A percentile compares a stretch with the other conserved stretches of the same genome.
Conservation (phyloP, 441 rosid species). For the Pelargonium fulgidum region DNA sequence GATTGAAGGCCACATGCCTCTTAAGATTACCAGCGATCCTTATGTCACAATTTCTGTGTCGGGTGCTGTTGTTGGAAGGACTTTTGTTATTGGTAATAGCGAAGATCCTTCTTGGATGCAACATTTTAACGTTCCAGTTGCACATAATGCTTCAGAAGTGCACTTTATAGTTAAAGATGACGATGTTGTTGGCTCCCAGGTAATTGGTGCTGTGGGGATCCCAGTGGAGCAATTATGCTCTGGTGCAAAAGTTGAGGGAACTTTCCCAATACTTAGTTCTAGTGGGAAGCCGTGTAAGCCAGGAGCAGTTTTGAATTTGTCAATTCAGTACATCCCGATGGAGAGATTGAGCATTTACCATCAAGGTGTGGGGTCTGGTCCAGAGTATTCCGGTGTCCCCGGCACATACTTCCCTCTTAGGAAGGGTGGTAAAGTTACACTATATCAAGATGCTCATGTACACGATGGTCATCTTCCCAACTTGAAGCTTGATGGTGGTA, state of each 20-base stretch:
- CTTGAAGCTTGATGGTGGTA: slow-evolving; percentile 52
- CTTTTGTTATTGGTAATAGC: slow-evolving; percentile 66
- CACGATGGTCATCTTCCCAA: slow-evolving; percentile 71
- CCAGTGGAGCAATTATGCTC: slow-evolving; percentile 65
- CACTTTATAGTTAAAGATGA: slow-evolving; percentile 83
- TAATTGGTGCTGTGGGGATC: slow-evolving; percentile 69
- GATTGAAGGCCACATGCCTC: slow-evolving; percentile 44
- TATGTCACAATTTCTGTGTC: slow-evolving; percentile 64
- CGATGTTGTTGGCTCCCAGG: slow-evolving; percentile 84
- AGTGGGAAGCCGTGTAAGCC: slow-evolving; percentile 79
- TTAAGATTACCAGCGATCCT: slow-evolving; percentile 73
- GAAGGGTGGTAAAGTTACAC: slow-evolving; percentile 69
- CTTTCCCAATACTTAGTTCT: slow-evolving; percentile 46
- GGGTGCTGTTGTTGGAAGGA: slow-evolving; percentile 68
- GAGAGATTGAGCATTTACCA: slow-evolving; percentile 54
- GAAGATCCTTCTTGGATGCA: slow-evolving; percentile 90
- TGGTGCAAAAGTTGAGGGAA: slow-evolving; percentile 58
- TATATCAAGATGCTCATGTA: slow-evolving; percentile 95
- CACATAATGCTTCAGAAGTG: slow-evolving; percentile 74
- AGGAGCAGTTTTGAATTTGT: slow-evolving; percentile 56
- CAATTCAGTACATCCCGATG: slow-evolving; percentile 73
- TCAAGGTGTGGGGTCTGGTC: slow-evolving; percentile 81
- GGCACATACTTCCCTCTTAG: slow-evolving; percentile 93
- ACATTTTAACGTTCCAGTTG: slow-evolving; percentile 80
- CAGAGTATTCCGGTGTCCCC: slow-evolving; percentile 72